These are phyloP conservation scores for Hanseniaspora gamundiae DNA, from an alignment of 1,139 yeast species.

Conservation along the genomic window DNA sequence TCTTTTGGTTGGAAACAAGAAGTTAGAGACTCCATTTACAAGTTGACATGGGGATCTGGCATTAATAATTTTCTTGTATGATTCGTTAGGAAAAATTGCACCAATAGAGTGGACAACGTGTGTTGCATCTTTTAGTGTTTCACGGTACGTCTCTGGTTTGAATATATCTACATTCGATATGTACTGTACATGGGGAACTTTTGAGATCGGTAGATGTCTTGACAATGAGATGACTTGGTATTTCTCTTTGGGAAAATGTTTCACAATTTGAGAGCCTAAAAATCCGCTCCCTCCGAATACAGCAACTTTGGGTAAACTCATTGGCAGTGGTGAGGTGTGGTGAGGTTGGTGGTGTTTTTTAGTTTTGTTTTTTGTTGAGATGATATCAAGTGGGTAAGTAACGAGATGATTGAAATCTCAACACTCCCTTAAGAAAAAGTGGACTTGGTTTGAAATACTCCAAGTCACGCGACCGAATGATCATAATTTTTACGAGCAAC, in stretches of 20 bases:
- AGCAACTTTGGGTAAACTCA: conserved; percentile 19
- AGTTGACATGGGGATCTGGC: conserved; percentile 24
- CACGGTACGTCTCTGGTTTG: conserved; percentile 43
- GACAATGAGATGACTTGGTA: conserved; percentile 53
- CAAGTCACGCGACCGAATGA: not conserved
- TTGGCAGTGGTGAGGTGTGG: not conserved
- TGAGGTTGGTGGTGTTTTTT: not conserved
- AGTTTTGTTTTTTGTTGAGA: not conserved
- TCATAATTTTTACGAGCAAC: no score
- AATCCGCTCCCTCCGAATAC: conserved; percentile 87
- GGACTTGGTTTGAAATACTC: not conserved
- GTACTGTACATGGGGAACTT: conserved; percentile 23
- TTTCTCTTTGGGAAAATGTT: conserved; percentile 52
- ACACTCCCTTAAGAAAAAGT: not conserved
- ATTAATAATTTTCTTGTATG: conserved; percentile 48
- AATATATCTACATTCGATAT: conserved; percentile 53
- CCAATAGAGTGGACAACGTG: conserved; percentile 85
- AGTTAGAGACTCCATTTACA: conserved; percentile 10
- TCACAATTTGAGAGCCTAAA: conserved; percentile 59
- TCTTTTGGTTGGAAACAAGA: conserved; percentile 6
- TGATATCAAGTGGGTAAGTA: not conserved
- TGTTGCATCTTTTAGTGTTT: conserved; percentile 35
- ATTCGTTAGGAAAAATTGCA: conserved; percentile 49
- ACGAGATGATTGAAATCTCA: not conserved
- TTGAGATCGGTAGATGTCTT: conserved; percentile 47